Conservation (phyloP, 2,329 filamentous ascomycete species). For the Aspergillus aculeatus region DNA sequence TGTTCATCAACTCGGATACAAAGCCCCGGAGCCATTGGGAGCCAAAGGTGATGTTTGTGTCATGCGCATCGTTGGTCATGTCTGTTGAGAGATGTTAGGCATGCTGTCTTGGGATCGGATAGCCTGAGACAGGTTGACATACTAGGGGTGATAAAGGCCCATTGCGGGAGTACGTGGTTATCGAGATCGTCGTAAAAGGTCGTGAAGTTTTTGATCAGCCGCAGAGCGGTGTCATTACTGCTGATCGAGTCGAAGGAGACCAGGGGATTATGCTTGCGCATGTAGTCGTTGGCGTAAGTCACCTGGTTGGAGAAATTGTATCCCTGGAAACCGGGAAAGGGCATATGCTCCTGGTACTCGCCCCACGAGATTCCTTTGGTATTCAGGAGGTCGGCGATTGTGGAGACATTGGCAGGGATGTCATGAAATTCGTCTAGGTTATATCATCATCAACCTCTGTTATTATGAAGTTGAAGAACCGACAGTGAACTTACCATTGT, state of each 20-base stretch:
- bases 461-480: too few relatives aligned
- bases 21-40: conserved; percentile 68
- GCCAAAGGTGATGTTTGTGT: conserved; percentile 68
- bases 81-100: conserved; percentile 20
- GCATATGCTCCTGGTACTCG: conserved; percentile 74
- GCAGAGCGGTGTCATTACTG: conserved; percentile 56
- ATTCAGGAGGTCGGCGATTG: conserved; percentile 66
- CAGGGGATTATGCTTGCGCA: conserved; percentile 73
- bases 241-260: conserved; percentile 66
- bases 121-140: too few relatives aligned
- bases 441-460: not conserved
- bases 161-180: conserved; percentile 65
- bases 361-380: conserved; percentile 64
- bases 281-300: conserved; percentile 69
- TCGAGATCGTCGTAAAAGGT: conserved; percentile 66
- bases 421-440: conserved; percentile 42
- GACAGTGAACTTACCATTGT: conserved; percentile 39
- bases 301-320: conserved; percentile 49
- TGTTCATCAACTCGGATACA: conserved; percentile 65
- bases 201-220: conserved; percentile 70
- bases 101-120: too few relatives aligned
- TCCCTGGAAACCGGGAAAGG: conserved; percentile 70
- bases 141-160: conserved; percentile 50
- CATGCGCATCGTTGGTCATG: conserved; percentile 68
- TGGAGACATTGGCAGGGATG: conserved; percentile 58